Base-by-base conservation (phyloP, 768 basidiomycete genomes). In the Psilocybe cyanescens region DNA sequence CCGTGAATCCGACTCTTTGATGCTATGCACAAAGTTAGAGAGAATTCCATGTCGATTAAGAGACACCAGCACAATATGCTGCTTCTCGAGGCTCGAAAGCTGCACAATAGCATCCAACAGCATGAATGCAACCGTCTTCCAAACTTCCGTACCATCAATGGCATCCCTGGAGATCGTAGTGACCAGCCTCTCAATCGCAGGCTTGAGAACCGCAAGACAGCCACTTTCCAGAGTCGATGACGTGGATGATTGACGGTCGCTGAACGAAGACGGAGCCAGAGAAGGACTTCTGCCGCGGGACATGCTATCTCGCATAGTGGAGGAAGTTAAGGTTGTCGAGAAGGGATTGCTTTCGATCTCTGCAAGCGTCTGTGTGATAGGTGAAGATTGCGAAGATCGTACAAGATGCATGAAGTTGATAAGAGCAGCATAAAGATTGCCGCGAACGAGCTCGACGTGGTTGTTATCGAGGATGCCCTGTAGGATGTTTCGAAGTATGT, bases 121-220 rank as follows among this genome's bases (percentile, higher is more conserved):
- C 81, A 95, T 91, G 71, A 95, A 98, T 8, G 96, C 93, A 14
- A 98, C 87, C 2, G 95, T 96, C 76, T 94, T 94, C 97, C 97
- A 99, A 2, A 98, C 93, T 73, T 98, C 95, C 16, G 92, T 88
- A 6, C 95, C 96, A 65, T 97, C 95, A 57, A 94, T 91, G 1
- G 95, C 95, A 70, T 99, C 97, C n/a, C 94, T 83, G 19, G 92
- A 86, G 41, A 97, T 79, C 39, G 86, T 81, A 0, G 86, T 76
- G 0, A 95, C 80, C 17, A 98, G 75, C 4, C 90, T 82, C 57
- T 97, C 96, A 67, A 90, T 81, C 37, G 79, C 80, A 4, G 81
- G 75, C 67, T 88, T 90, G 71, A 99, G 76, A 58, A 90, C 79
- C 0, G 83, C 74, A 8, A 95, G 71, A 63, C 89, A 90, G 3